phyloP scores from a whole-genome alignment of 2,329 filamentous ascomycete genomes.

The Colletotrichum sp. region DNA sequence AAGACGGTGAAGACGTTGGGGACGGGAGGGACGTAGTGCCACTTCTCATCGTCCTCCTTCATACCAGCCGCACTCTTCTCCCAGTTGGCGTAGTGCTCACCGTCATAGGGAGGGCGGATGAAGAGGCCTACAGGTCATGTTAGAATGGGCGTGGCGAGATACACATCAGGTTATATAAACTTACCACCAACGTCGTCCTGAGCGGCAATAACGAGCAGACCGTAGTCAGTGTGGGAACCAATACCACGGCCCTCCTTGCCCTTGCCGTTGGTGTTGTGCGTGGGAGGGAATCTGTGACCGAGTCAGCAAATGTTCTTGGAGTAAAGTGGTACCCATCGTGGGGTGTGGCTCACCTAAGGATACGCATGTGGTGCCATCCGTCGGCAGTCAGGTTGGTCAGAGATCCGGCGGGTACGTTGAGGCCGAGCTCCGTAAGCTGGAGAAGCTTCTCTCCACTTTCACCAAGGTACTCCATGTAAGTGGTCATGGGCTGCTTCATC shows the following conservation, averaged over 20 bases:
- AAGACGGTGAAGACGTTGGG: slow-evolving; percentile 53
- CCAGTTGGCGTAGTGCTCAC: slow-evolving; percentile 51
- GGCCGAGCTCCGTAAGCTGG: slow-evolving; percentile 48
- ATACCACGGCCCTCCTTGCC: slow-evolving; percentile 54
- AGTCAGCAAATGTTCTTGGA: background rate
- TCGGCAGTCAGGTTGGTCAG: slow-evolving; percentile 47
- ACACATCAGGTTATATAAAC: background rate
- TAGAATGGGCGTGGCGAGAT: background rate
- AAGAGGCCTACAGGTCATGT: slow-evolving; percentile 40
- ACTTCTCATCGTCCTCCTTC: slow-evolving; percentile 47
- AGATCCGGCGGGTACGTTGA: slow-evolving; percentile 42
- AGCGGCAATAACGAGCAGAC: slow-evolving; percentile 53
- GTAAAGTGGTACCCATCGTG: background rate
- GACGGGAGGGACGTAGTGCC: slow-evolving; percentile 52
- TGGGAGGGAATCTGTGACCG: slow-evolving; percentile 33
- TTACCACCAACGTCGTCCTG: slow-evolving; percentile 54
- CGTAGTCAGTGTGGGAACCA: slow-evolving; percentile 57
- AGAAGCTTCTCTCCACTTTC: slow-evolving; percentile 49
- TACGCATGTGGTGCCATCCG: slow-evolving; percentile 56
- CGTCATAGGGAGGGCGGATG: slow-evolving; percentile 44
- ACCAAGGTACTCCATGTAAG: slow-evolving; percentile 46
- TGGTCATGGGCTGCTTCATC: slow-evolving; percentile 43
- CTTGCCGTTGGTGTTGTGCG: slow-evolving; percentile 47
- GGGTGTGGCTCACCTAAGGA: slow-evolving; percentile 41
- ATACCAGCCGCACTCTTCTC: slow-evolving; percentile 46